Evolutionary conservation across 805 yeast species (phyloP), one percentile per base, ranked within the genome.

Genomic region (Kluyveromyces nonfermentans): DNA sequence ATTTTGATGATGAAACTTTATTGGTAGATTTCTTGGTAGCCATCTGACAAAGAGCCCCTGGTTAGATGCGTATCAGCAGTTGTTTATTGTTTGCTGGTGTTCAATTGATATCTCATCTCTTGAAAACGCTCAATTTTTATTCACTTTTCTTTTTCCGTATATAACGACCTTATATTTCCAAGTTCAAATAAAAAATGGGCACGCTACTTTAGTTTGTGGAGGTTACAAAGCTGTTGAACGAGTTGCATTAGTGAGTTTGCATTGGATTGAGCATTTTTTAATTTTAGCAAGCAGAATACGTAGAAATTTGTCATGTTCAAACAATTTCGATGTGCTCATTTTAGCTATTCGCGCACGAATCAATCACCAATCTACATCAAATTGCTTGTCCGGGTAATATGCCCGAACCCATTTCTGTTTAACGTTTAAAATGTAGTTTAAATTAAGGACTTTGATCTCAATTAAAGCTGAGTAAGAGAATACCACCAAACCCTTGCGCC

Each of bases 1-100:
- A 47, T 41, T 59, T 61, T 45, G 65, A 64, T 21, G 18, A 20
- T 30, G 17, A 6, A 19, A 39, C 34, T 38, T 28, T 34, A 31
- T 17, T 42, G 41, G 37, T 43, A 19, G 34, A 42, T 25, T 28
- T 41, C 32, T 43, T 41, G 33, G 22, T 41, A 36, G 20, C 43
- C 49, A 16, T 37, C 37, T 10, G 44, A 33, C n/a, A 33, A 28
- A 37, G 7, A 14, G 19, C 33, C 35, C 16, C 15, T 37, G 31
- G 21, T 35, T 9, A 10, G 22, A 20, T 6, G 17, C 8, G 28
- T 7, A 10, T 25, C 30, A 25, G 30, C n/a, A n/a, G n/a, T n/a
- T n/a, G n/a, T n/a, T n/a, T n/a, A n/a, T n/a, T n/a, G n/a, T n/a
- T n/a, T n/a, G n/a, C n/a, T n/a, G n/a, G n/a, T n/a, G n/a, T n/a